phyloP scores from a whole-genome alignment of 2,329 filamentous ascomycete species.

The Cladosporium cucumerinum region DNA sequence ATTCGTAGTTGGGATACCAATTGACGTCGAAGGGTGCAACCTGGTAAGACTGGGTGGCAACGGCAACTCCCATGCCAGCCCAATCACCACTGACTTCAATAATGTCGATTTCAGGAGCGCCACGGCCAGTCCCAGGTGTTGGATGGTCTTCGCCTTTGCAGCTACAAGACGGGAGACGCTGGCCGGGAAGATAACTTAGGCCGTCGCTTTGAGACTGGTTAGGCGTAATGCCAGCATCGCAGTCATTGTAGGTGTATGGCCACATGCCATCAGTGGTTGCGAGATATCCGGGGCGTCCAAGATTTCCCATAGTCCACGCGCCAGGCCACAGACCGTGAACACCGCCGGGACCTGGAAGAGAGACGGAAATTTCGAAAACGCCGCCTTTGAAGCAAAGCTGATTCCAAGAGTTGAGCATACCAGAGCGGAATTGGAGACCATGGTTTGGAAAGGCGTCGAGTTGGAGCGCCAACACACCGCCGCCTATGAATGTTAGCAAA shows the following conservation, averaged over 20 bases:
- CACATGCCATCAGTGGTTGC: constrained; percentile 70
- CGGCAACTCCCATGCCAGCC: constrained; percentile 46
- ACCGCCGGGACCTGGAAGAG: constrained; percentile 64
- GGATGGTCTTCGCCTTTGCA: constrained; percentile 64
- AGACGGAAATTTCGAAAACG: constrained; percentile 66
- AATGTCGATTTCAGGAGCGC: constrained; percentile 69
- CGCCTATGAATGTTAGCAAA: constrained; percentile 46
- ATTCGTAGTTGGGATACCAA: constrained; percentile 61
- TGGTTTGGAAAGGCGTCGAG: constrained; percentile 66
- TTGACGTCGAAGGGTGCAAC: constrained; percentile 68
- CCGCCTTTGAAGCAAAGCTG: constrained; percentile 70
- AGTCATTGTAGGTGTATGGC: constrained; percentile 71
- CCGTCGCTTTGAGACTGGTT: constrained; percentile 69
- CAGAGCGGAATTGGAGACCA: constrained; percentile 63
- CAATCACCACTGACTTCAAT: constrained; percentile 63
- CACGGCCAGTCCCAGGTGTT: constrained; percentile 60
- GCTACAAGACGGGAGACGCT: constrained; percentile 66
- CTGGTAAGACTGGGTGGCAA: constrained; percentile 63
- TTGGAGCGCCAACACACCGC: constrained; percentile 61
- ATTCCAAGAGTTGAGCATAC: constrained; percentile 75
- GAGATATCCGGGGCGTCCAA: constrained; percentile 65
- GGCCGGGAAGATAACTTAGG: constrained; percentile 64
- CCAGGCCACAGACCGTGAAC: constrained; percentile 70
- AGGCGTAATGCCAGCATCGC: constrained; percentile 67
- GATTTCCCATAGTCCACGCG: constrained; percentile 73